These are phyloP conservation scores for Sodiomyces alkalinus DNA, from an alignment of 2,329 filamentous ascomycete species.

Conservation along the genomic window DNA sequence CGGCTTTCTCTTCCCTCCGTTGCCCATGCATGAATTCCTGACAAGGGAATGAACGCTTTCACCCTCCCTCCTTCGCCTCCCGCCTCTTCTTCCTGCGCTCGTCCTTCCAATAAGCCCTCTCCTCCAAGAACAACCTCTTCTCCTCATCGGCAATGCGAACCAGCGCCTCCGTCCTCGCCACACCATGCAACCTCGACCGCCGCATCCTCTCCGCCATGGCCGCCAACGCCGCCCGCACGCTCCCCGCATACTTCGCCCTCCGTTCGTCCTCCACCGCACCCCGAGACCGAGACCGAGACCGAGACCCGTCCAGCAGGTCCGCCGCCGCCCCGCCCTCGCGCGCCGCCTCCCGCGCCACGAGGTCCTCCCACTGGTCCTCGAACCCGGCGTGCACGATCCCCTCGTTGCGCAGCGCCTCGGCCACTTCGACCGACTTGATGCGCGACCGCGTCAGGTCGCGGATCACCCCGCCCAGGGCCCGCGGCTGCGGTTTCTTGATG, in stretches of 20 bases:
- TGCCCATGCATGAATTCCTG: too few relatives aligned
- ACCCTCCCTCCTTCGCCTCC: constrained; percentile 12
- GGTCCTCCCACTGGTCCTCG: constrained; percentile 35
- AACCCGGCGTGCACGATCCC: constrained; percentile 18
- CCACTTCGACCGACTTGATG: constrained; percentile 23
- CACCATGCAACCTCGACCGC: constrained; percentile 19
- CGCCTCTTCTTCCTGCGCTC: too few relatives aligned
- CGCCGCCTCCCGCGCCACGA: constrained; percentile 12
- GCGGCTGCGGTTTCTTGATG: constrained; percentile 48
- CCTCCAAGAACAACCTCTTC: constrained; percentile 16
- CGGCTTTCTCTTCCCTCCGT: too few relatives aligned
- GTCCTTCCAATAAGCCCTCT: too few relatives aligned
- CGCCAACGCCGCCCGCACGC: not conserved
- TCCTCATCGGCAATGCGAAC: constrained; percentile 24
- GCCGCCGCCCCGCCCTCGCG: not conserved
- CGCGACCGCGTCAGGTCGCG: constrained; percentile 30
- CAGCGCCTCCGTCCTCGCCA: constrained; percentile 25
- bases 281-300: too few relatives aligned
- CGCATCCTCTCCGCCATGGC: constrained; percentile 13
- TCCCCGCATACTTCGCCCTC: constrained; percentile 1
- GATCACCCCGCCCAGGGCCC: constrained; percentile 15
- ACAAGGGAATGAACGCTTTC: too few relatives aligned
- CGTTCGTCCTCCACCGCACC: not conserved
- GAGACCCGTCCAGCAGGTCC: too few relatives aligned
- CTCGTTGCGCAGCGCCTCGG: constrained; percentile 15